These are phyloP conservation scores for Fragaria nilgerrensis DNA, from an alignment of 306 rosid species.

Conservation along the genomic window DNA sequence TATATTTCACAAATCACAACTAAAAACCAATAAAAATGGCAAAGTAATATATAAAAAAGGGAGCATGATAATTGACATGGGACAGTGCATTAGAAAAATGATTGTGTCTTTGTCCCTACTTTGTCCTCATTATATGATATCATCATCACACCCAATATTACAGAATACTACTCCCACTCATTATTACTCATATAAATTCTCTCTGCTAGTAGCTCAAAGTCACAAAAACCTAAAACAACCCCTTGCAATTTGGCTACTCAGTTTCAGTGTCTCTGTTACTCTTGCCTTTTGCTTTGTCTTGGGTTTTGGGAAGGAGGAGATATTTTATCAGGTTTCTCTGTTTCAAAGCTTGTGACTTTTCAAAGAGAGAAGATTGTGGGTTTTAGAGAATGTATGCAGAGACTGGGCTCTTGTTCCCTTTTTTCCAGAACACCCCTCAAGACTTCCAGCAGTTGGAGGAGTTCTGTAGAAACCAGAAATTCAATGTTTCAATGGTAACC, in stretches of 20 bases:
- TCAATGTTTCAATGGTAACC: conserved; percentile 57
- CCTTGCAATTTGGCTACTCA: conserved; percentile 24
- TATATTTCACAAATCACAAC: background rate
- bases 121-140: conserved; percentile 54
- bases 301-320: conserved; percentile 3
- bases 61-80: conserved; percentile 39
- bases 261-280: conserved; percentile 9
- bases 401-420: conserved; percentile 63
- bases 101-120: conserved; percentile 49
- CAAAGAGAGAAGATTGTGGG: background rate
- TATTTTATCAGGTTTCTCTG: conserved; percentile 9
- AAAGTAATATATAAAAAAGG: conserved; percentile 6
- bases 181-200: conserved; percentile 36
- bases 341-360: conserved; percentile 21
- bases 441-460: conserved; percentile 82
- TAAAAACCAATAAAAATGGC: background rate
- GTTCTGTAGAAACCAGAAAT: conserved; percentile 62
- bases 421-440: conserved; percentile 58
- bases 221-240: conserved; percentile 15
- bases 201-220: conserved; percentile 22
- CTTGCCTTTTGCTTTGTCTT: conserved; percentile 20
- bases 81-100: conserved; percentile 51
- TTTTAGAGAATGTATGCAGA: conserved; percentile 74
- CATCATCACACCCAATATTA: conserved; percentile 36
- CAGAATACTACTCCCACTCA: conserved; percentile 31